Evolutionary conservation across 148 eudicot genomes (phyloP), one percentile per base, ranked within the genome.

Genomic region (Chenopodium formosanum): DNA sequence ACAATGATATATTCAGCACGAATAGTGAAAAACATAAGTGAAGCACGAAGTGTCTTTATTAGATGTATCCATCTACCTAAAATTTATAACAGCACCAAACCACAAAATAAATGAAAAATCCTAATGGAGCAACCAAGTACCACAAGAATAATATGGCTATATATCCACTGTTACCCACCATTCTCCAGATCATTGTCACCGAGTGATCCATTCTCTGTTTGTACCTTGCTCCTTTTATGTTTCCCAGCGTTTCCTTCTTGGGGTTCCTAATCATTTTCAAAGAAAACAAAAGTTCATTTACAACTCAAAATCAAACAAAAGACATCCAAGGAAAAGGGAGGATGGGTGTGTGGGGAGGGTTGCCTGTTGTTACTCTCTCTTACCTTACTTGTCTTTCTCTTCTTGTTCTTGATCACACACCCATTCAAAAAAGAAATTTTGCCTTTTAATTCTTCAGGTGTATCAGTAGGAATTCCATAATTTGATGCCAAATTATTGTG

Each of bases 401-500:
- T 95, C 84, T 76, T 92, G 84, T 82, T 85, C 70, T 75, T 82
- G 77, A 92, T 88, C 11, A 93, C 83, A 40, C 83, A 84, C 81
- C 98, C 97, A 91, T 92, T 81, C 69, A 85, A 81, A 63, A 87
- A 68, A 23, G 79, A 81, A 71, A 91, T 27, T 82, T 86, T 89
- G 72, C 72, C 82, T 86, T 84, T 90, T 40, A 96, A 79, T 29
- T 87, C 90, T 52, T 91, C 92, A 9, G 99, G 99, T 83, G 89
- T 90, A 83, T 90, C 90, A 82, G 92, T 90, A 52, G 99, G 80
- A 81, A 96, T 90, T 82, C 93, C 92, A 85, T 92, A 86, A 85
- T 88, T 92, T 73, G 79, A 80, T 50, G 99, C 97, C 89, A 96
- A 83, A 75, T 86, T 85, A 56, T 90, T 88, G 80, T 96, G 99